Conservation (phyloP, 352 stramenopile genomes). For the Aphanomyces stellatus region DNA sequence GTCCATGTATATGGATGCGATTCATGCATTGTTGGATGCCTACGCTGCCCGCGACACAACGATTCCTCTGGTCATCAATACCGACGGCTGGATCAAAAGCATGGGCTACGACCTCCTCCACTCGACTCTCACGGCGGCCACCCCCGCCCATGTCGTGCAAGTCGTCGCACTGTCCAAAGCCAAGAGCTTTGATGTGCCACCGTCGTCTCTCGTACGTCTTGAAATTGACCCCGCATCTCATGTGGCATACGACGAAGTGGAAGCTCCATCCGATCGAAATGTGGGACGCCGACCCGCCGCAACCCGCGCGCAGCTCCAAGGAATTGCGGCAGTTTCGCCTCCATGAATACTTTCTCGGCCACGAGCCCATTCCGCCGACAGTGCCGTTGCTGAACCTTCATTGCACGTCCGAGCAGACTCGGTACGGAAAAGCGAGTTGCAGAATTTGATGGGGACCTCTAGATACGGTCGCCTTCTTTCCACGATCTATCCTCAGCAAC, state of each 20-base stretch:
- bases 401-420: conserved; percentile 20
- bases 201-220: no score
- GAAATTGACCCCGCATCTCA: no score
- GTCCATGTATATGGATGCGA: conserved; percentile 33
- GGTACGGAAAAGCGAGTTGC: not conserved
- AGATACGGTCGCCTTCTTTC: conserved; percentile 7
- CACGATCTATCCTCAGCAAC: conserved; percentile 13
- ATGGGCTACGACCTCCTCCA: conserved; percentile 94
- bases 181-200: conserved; percentile 74
- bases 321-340: conserved; percentile 73
- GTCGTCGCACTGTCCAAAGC: conserved; percentile 85
- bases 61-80: conserved; percentile 93
- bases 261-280: conserved; percentile 21
- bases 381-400: conserved; percentile 25
- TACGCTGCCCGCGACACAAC: conserved; percentile 23
- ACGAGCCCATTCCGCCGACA: conserved; percentile 31
- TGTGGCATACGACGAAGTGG: no score
- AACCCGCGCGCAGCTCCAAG: conserved; percentile 66
- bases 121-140: conserved; percentile 74
- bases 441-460: not conserved
- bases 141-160: conserved; percentile 90
- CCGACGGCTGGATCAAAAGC: conserved; percentile 96
- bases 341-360: conserved; percentile 75
- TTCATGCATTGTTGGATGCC: conserved; percentile 31
- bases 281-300: conserved; percentile 32